A percentile compares a stretch with the other conserved stretches of the same genome.
phyloP scores from a whole-genome alignment of 2,329 filamentous ascomycete species.

The Fusarium coicis region DNA sequence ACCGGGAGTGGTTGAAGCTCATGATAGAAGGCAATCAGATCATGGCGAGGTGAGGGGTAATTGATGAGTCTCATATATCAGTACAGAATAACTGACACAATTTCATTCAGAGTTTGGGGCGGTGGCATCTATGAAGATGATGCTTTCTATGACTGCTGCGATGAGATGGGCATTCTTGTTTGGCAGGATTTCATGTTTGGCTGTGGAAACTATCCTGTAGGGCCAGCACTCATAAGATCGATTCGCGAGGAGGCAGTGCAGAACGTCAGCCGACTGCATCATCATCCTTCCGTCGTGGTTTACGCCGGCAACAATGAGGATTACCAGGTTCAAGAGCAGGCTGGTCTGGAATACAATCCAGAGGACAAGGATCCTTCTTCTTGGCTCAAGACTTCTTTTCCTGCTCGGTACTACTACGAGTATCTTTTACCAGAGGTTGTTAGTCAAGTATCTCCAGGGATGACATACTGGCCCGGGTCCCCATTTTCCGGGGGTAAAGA shows the following conservation, averaged over 20 bases:
- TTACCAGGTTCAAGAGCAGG: not conserved
- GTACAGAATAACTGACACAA: not conserved
- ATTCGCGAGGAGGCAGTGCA: not conserved
- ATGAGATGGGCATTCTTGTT: not conserved
- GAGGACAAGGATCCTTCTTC: not conserved
- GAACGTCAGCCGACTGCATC: not conserved
- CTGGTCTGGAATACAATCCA: not conserved
- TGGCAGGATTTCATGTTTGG: constrained; percentile 13
- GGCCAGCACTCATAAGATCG: not conserved
- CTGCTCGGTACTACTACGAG: not conserved
- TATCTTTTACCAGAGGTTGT: not conserved
- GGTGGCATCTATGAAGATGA: constrained; percentile 1
- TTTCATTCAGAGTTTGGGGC: not conserved
- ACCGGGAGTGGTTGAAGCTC: not conserved
- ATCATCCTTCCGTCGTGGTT: not conserved
- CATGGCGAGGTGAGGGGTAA: not conserved
- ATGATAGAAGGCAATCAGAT: constrained; percentile 6
- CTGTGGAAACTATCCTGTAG: not conserved
- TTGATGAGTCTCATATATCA: not conserved
- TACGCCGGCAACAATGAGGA: constrained; percentile 4
- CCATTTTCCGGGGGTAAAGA: not conserved
- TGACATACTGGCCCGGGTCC: not conserved
- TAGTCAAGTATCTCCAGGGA: not conserved
- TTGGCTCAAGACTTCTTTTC: constrained; percentile 3
- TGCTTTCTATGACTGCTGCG: not conserved